Evolutionary conservation across 2,329 filamentous ascomycete species (phyloP), one percentile per base, ranked within the genome.

Genomic region (Fonsecaea monophora): DNA sequence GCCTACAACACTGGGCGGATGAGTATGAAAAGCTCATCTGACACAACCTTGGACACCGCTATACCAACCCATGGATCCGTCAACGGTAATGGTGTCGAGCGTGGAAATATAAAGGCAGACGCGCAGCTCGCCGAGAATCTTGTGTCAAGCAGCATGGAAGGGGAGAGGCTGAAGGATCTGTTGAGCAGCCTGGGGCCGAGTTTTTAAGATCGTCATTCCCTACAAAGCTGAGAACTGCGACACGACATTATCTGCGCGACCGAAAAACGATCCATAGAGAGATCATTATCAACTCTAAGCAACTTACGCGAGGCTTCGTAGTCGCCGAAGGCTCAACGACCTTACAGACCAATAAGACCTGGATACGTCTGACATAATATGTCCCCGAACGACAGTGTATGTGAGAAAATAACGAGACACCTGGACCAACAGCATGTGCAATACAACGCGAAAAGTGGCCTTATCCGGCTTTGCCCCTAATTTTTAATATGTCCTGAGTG

Each of bases 121-220:
- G n/a, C 30, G 21, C 12, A 34, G 30, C 34, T 35, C 30, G 15
- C 9, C 13, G 34, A 34, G 8, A 60, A 15, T 13, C 45, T 37
- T 25, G 18, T 38, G 9, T 63, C 35, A n/a, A 45, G 30, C n/a
- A 53, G 38, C 13, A 32, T 40, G 21, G 66, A 65, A 30, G 56
- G 50, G 12, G 62, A 65, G 42, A 65, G 64, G 40, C 48, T 63
- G 12, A 57, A 57, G 59, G 60, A 55, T n/a, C 50, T 68, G 18
- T 21, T 68, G 54, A 61, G 66, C 40, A 45, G 48, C 50, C 50
- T 68, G 40, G 66, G 66, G 3, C 54, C 62, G 13, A 53, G 35
- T 30, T 65, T 62, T 37, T 68, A 53, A 53, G 6, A 53, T 32
- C 34, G 32, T n/a, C 34, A 42, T n/a, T 30, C 30, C 25, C 45